A percentile compares a stretch with the other conserved stretches of the same genome.
Conservation (phyloP, 1,284 basidiomycete genomes). For the Rhodotorula sp. region DNA sequence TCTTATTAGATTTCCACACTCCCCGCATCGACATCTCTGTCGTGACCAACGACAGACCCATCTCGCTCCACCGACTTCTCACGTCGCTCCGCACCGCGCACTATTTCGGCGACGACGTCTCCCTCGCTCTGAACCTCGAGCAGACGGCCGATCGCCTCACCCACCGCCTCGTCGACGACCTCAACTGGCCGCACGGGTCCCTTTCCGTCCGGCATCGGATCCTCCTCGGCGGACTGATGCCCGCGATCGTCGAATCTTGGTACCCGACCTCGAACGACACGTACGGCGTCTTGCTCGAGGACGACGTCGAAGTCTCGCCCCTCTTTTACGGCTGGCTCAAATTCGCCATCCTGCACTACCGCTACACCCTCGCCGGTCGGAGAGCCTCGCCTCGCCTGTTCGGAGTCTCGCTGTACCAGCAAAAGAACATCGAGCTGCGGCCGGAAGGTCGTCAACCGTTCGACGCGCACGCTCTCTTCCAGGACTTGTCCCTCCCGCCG, state of each 20-base stretch:
- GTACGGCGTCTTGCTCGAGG: conserved; percentile 74
- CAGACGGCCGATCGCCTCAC: conserved; percentile 67
- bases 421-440: conserved; percentile 70
- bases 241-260: conserved; percentile 80
- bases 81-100: conserved; percentile 60
- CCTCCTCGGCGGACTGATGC: conserved; percentile 69
- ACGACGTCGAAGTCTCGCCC: conserved; percentile 77
- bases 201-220: conserved; percentile 62
- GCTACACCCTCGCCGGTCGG: conserved; percentile 52
- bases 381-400: conserved; percentile 56
- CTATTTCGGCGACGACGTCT: conserved; percentile 66
- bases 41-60: conserved; percentile 70
- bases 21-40: conserved; percentile 67
- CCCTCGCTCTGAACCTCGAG: conserved; percentile 68
- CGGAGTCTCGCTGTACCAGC: conserved; percentile 78
- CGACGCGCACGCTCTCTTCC: conserved; percentile 62
- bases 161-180: conserved; percentile 55
- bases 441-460: conserved; percentile 66
- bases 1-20: conserved; percentile 63
- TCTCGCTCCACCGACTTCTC: conserved; percentile 66
- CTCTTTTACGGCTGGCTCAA: conserved; percentile 80
- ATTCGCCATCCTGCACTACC: conserved; percentile 67
- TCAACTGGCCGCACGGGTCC: conserved; percentile 60
- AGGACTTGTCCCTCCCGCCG: conserved; percentile 52
- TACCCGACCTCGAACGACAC: conserved; percentile 69